These are phyloP conservation scores for Aspergillus indologenus DNA, from an alignment of 495 filamentous ascomycete genomes.

Conservation along the genomic window DNA sequence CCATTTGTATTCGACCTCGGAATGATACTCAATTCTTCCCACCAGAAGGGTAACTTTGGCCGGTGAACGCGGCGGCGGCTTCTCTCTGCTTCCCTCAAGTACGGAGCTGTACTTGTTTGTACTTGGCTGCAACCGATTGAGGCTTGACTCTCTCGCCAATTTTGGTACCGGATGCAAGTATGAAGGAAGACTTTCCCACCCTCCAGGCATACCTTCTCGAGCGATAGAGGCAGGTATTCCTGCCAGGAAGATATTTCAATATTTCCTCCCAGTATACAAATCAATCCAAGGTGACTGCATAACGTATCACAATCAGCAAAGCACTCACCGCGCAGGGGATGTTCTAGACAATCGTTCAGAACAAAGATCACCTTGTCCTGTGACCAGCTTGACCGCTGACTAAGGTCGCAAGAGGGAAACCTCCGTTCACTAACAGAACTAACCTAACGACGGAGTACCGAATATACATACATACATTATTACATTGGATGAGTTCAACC, in stretches of 20 bases:
- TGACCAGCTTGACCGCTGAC: constrained; percentile 24
- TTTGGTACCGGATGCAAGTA: neutral
- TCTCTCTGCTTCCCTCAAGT: neutral
- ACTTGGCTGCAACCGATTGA: neutral
- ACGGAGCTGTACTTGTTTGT: too few relatives aligned
- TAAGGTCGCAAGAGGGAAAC: constrained; percentile 10
- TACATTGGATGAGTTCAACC: too few relatives aligned
- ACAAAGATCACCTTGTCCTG: constrained; percentile 26
- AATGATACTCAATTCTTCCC: neutral
- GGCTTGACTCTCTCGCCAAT: neutral
- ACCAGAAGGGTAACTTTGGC: constrained; percentile 1
- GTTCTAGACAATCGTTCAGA: constrained; percentile 25
- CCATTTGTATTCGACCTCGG: neutral
- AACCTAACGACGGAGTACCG: neutral
- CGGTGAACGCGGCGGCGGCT: constrained; percentile 3
- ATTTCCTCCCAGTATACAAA: neutral
- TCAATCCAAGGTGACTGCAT: constrained; percentile 5
- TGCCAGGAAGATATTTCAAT: neutral
- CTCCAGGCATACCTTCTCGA: neutral
- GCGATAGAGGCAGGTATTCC: neutral
- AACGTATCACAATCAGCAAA: constrained; percentile 1
- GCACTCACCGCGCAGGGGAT: neutral
- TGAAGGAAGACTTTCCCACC: neutral
- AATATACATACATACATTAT: constrained; percentile 7
- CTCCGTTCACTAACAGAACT: neutral